Base-by-base conservation (phyloP, 805 yeast genomes). In the Zygoascus tannicola region DNA sequence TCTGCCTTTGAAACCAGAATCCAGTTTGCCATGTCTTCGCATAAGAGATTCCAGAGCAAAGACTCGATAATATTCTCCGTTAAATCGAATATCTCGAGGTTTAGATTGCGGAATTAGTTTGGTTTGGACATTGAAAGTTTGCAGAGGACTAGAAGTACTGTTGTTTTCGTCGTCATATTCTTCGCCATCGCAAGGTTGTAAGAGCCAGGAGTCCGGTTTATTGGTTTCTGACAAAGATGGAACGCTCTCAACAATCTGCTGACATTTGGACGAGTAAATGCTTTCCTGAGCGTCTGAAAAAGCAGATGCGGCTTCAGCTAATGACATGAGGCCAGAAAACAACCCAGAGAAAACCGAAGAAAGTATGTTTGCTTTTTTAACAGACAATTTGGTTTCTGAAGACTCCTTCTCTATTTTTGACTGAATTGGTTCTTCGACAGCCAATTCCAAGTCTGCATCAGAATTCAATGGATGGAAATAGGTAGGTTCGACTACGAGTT, bases 31-130 rank as follows among this genome's bases (percentile, higher is more conserved):
- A 38, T 54, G 48, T 22, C 47, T 45, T 22, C 64, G 53, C 66
- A 62, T 62, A 30, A 53, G 48, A 22, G 55, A 50, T 43, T 62
- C 67, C 35, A 62, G 47, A 2, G 67, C 67, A 32, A 57, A 51
- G 19, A 62, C 45, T 12, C 64, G 59, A 35, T 60, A 52, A 44
- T 60, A 62, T 23, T 56, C 57, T 18, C 64, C 55, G 46, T 62
- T 62, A 51, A 58, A 50, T 8, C 66, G 57, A 14, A 55, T 52
- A 40, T 59, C 63, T 14, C 64, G 58, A 3, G 63, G 59, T 4
- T 62, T 53, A 8, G 49, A 32, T 30, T 55, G 49, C 5, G 56
- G 58, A 16, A 57, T 46, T 22, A 56, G 54, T 26, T 59, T 60
- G 12, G 61, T 51, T 23, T 51, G 54, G 18, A 59, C 49, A 32